Base-by-base conservation (phyloP, 331 rosid genomes). In the Malus hybrid region DNA sequence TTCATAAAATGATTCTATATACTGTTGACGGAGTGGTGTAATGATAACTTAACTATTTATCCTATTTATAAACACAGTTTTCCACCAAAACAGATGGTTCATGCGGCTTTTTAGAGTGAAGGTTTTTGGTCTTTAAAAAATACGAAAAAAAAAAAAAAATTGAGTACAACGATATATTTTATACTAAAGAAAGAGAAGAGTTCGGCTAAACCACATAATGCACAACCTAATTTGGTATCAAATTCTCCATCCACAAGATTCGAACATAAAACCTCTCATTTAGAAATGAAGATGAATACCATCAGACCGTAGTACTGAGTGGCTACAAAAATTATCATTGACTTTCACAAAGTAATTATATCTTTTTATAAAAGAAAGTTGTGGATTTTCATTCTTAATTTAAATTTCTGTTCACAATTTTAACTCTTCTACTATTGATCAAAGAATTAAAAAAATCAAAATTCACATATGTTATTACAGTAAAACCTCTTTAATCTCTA, bases 111-210 rank as follows among this genome's bases (percentile, higher is more conserved):
- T 18, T 18, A 6, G 59, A 52, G 20, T 16, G 20, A 54, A 54
- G 59, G 10, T 6, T 2, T 54, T 54, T 54, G 20, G 59, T 54
- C 5, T 54, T 54, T 2, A 18, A 16, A 52, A 19, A 39, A 39
- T 7, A 39, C 4, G 0, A 39, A 39, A 9, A 39, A 9, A 0
- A 39, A 10, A 2, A 39, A 39, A 9, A 36, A 36, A 36, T 5
- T 14, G 5, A 50, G 4, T 50, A 16, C 3, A 50, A 2, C 1
- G 56, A 50, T 14, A 50, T 50, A 9, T 48, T 48, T 14, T 14
- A 14, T 0, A 48, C 0, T 50, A 15, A 2, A 1, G 9, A 0
- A 0, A 15, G 1, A 15, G 0, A 1, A 50, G 0, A 50, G n/a
- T 50, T 15, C n/a, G 9, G 9, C 2, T 15, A 50, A 50, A 0